Conservation (phyloP, 495 filamentous ascomycete species). For the Annulohypoxylon nitens region DNA sequence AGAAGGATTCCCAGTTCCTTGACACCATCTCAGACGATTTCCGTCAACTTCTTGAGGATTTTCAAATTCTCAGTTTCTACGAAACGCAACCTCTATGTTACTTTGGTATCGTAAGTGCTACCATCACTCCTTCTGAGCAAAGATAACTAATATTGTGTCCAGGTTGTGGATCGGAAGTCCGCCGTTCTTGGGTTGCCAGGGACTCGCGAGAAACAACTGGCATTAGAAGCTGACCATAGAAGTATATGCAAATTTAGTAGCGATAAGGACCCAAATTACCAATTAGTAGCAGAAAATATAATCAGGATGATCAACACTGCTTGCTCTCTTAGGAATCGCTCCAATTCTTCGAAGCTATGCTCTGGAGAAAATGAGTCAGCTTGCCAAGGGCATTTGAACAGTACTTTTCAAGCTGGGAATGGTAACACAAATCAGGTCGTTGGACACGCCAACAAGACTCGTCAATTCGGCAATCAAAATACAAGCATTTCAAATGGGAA, state of each 20-base stretch:
- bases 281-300: constrained; percentile 46
- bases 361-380: too few relatives aligned
- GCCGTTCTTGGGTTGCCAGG: constrained; percentile 46
- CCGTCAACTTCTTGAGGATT: constrained; percentile 45
- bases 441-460: too few relatives aligned
- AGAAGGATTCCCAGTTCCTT: constrained; percentile 36
- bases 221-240: constrained; percentile 46
- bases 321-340: not conserved
- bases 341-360: too few relatives aligned
- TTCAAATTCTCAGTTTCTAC: constrained; percentile 49
- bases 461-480: too few relatives aligned
- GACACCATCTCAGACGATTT: constrained; percentile 45
- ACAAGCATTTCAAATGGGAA: too few relatives aligned
- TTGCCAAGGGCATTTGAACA: too few relatives aligned
- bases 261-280: constrained; percentile 46
- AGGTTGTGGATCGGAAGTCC: constrained; percentile 49
- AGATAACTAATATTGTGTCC: too few relatives aligned
- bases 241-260: constrained; percentile 49
- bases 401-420: too few relatives aligned
- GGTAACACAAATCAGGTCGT: too few relatives aligned
- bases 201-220: constrained; percentile 44
- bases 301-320: constrained; percentile 35
- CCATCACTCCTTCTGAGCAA: too few relatives aligned
- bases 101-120: constrained; percentile 29
- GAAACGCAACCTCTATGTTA: constrained; percentile 42